phyloP scores from a whole-genome alignment of 805 yeast genomes.

The Teunomyces aglyptinius region DNA sequence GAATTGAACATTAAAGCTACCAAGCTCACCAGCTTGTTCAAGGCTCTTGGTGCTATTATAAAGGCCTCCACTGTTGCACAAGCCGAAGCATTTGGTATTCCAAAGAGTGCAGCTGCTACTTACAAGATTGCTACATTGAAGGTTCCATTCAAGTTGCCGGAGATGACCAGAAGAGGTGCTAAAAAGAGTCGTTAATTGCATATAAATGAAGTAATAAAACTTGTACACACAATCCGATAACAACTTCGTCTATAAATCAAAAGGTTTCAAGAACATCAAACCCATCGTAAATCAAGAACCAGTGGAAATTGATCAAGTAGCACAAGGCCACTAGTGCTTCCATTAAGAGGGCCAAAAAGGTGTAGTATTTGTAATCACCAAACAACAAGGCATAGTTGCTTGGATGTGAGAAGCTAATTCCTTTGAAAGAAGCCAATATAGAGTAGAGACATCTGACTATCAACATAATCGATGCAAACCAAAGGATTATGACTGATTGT shows the following conservation, averaged over 20 bases:
- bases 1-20: constrained; percentile 82
- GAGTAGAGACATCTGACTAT: constrained; percentile 8
- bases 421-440: constrained; percentile 3
- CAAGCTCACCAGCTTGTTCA: constrained; percentile 63
- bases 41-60: constrained; percentile 77
- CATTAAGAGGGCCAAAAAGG: constrained; percentile 7
- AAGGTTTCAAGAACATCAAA: neutral
- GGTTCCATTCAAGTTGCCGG: constrained; percentile 90
- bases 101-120: constrained; percentile 55
- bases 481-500: neutral
- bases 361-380: constrained; percentile 11
- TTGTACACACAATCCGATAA: neutral
- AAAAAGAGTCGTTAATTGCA: constrained; percentile 5
- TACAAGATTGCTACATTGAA: constrained; percentile 79
- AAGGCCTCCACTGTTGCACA: constrained; percentile 71
- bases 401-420: constrained; percentile 5
- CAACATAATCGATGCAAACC: neutral
- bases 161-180: constrained; percentile 62
- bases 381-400: constrained; percentile 5
- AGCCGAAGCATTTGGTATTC: constrained; percentile 70
- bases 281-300: constrained; percentile 5
- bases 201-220: neutral
- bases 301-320: constrained; percentile 5
- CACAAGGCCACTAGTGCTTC: constrained; percentile 7
- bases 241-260: neutral